Evolutionary conservation across 495 filamentous ascomycete genomes (phyloP), one percentile per base, ranked within the genome.

Genomic region (Neurospora sp.): DNA sequence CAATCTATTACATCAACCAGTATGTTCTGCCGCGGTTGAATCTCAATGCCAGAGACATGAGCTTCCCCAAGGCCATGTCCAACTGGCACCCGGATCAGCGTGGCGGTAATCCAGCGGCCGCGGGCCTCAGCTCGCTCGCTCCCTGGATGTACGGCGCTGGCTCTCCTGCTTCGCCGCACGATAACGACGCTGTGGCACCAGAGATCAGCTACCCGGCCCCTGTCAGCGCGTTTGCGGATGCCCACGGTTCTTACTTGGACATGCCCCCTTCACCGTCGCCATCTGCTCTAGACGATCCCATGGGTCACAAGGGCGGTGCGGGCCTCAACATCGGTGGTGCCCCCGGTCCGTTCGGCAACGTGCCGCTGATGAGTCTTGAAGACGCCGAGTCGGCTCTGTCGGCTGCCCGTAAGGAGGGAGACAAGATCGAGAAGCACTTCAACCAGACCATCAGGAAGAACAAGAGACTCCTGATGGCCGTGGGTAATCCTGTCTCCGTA

Each of bases 361-460:
- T 85, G 44, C 82, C 82, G 10, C 76, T 87, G 14, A 83, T 89
- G 78, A 85, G 80, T 39, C 81, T 91, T 7, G 85, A 89, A 70
- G 90, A 91, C 39, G 86, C 88, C 6, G 90, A 93, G 80, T 81
- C 80, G 71, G 87, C 85, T 40, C 82, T 91, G 75, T 72, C 82
- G 20, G 76, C 78, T 12, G 85, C 87, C n/a, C 85, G 85, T 74
- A 92, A 89, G 83, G 90, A 93, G 76, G 85, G 88, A 41, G 92
- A 94, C 70, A 85, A 78, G 71, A 77, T 92, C 9, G 92, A 93
- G 80, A 93, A 92, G 85, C 89, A 83, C 74, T 77, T 92, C 27
- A 85, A 85, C 73, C 82, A 84, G 70, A 71, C 91, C 42, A 82
- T 90, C 71, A 88, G 88, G 75, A 89, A 86, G 84, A 92, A 92